Evolutionary conservation across 306 rosid genomes (phyloP).

Genomic region (Pachyrhizus erosus): DNA sequence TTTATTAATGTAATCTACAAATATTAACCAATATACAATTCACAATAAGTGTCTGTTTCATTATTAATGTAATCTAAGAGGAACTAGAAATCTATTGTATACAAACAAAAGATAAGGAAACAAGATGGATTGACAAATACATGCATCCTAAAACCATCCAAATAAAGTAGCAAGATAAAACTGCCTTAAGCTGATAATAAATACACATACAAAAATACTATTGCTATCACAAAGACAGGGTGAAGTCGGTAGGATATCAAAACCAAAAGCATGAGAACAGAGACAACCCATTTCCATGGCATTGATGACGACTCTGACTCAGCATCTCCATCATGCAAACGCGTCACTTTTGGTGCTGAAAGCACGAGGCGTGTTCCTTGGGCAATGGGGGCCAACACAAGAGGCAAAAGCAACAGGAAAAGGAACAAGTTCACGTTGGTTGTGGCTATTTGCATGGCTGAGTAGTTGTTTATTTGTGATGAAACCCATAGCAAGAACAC

Average conservation of each 20-base stretch:
- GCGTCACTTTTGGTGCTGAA: neutral
- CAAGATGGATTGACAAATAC: neutral
- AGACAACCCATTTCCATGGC: conserved; percentile 15
- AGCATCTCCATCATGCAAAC: neutral
- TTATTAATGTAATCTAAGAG: neutral
- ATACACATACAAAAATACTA: conserved; percentile 21
- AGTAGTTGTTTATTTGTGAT: conserved; percentile 20
- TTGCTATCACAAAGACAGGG: conserved; percentile 35
- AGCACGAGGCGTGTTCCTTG: conserved; percentile 17
- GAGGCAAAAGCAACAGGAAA: conserved; percentile 40
- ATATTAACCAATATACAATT: neutral
- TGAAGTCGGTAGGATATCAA: conserved; percentile 36
- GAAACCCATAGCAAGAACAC: conserved; percentile 40
- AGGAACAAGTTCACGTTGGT: conserved; percentile 38
- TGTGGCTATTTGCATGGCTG: conserved; percentile 28
- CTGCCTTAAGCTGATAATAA: conserved; percentile 4
- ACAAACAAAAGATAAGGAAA: neutral
- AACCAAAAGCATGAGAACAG: conserved; percentile 34
- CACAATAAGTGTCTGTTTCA: neutral
- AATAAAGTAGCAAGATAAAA: neutral
- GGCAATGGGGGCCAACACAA: conserved; percentile 16
- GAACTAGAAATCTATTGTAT: neutral
- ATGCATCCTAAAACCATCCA: neutral
- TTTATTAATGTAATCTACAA: too few species aligned
- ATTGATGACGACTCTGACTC: neutral